phyloP scores from a whole-genome alignment of 2,329 filamentous ascomycete species.

The Microdochium trichocladiopsis region DNA sequence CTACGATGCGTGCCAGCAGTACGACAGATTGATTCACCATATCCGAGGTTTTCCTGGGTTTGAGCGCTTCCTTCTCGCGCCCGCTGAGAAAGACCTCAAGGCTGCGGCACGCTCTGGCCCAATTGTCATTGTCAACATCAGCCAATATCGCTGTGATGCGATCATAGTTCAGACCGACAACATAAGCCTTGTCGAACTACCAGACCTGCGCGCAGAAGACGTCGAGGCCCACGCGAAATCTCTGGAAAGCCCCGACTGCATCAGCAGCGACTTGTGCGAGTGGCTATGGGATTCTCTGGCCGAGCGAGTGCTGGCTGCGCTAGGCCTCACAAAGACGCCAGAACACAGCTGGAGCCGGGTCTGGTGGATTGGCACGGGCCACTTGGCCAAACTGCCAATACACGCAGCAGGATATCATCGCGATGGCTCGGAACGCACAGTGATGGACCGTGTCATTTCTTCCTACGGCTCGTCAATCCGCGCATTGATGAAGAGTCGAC shows the following conservation, averaged over 20 bases:
- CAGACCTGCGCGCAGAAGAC: conserved; percentile 4
- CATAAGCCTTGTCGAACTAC: conserved; percentile 11
- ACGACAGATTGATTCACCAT: too few species aligned
- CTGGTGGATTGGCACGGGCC: conserved; percentile 26
- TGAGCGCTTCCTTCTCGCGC: too few species aligned
- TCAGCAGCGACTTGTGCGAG: conserved; percentile 10
- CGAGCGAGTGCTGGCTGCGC: conserved; percentile 15
- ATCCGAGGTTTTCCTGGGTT: too few species aligned
- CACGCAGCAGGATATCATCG: conserved; percentile 25
- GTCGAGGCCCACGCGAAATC: background rate
- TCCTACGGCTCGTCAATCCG: conserved; percentile 26
- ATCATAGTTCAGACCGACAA: conserved; percentile 13
- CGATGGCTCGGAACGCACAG: conserved; percentile 10
- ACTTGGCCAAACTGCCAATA: conserved; percentile 19
- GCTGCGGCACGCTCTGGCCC: too few species aligned
- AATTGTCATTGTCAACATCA: conserved; percentile 22
- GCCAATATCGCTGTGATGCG: conserved; percentile 19
- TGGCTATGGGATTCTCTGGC: conserved; percentile 22
- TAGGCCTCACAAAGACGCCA: conserved; percentile 13
- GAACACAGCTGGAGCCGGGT: conserved; percentile 15
- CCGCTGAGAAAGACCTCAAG: too few species aligned
- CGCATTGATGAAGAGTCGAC: too few species aligned
- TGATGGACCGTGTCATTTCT: conserved; percentile 27
- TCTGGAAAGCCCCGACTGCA: background rate
- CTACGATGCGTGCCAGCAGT: too few species aligned